Evolutionary conservation across 441 rosid genomes (phyloP).

Genomic region (Macaranga tanarius): DNA sequence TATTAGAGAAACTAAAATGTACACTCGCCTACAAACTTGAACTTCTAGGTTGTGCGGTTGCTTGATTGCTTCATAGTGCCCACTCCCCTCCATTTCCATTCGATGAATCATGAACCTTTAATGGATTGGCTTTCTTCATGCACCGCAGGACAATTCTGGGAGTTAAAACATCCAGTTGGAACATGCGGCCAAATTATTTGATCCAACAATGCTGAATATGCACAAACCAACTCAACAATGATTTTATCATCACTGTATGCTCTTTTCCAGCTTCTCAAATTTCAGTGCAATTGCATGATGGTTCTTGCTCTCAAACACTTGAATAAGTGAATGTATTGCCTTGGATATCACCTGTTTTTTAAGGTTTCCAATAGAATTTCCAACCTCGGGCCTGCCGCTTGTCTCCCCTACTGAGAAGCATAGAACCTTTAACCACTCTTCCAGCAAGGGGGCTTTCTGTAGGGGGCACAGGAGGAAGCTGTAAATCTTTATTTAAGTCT

Average conservation of each 20-base stretch:
- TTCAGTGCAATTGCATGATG: slow-evolving; percentile 39
- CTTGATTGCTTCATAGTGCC: not conserved
- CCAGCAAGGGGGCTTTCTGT: slow-evolving; percentile 76
- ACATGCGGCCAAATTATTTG: not conserved
- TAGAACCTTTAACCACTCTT: slow-evolving; percentile 78
- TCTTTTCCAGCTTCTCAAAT: slow-evolving; percentile 40
- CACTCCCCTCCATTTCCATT: not conserved
- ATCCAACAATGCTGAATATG: not conserved
- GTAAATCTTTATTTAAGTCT: not conserved
- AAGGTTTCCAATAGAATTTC: slow-evolving; percentile 42
- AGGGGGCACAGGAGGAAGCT: slow-evolving; percentile 20
- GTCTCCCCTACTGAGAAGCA: slow-evolving; percentile 51
- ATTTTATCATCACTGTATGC: slow-evolving; percentile 17
- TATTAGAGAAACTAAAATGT: not conserved
- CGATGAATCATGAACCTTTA: not conserved
- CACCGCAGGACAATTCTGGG: not conserved
- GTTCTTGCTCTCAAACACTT: slow-evolving; percentile 42
- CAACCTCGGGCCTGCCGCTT: slow-evolving; percentile 29
- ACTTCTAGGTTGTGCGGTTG: not conserved
- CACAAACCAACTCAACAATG: not conserved
- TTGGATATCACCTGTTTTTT: slow-evolving; percentile 69
- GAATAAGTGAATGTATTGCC: slow-evolving; percentile 55
- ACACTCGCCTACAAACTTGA: not conserved
- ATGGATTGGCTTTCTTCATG: not conserved
- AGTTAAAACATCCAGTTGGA: not conserved